Evolutionary conservation across 1,284 basidiomycete species (phyloP).

Genomic region (Kwoniella shivajii): DNA sequence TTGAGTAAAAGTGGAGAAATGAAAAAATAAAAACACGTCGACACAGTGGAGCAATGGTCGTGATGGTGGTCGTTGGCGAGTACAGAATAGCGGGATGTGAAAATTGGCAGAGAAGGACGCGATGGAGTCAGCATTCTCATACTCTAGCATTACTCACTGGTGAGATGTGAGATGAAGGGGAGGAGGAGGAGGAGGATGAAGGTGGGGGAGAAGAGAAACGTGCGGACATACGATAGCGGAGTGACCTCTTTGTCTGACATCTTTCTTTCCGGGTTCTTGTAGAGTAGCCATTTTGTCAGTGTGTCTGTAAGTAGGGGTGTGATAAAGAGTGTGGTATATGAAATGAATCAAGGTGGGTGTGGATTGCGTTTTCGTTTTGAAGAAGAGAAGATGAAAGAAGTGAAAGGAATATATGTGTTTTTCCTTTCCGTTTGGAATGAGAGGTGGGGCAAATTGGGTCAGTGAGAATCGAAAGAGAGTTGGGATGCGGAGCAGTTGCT

Average conservation of each 20-base stretch:
- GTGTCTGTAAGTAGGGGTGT: too few species aligned
- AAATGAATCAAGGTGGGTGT: too few species aligned
- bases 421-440: too few species aligned
- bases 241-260: conserved; percentile 50
- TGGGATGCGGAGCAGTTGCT: too few species aligned
- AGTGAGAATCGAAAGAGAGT: too few species aligned
- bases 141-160: conserved; percentile 1
- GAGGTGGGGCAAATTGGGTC: too few species aligned
- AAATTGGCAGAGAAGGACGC: background rate
- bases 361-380: too few species aligned
- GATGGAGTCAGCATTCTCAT: too few species aligned
- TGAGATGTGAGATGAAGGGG: background rate
- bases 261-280: conserved; percentile 21
- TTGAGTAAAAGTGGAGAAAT: background rate
- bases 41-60: background rate
- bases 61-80: conserved; percentile 1
- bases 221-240: conserved; percentile 53
- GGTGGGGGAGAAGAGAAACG: background rate
- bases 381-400: too few species aligned
- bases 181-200: background rate
- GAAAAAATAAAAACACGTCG: background rate
- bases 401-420: too few species aligned
- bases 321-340: too few species aligned
- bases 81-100: too few species aligned
- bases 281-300: conserved; percentile 23